phyloP scores from a whole-genome alignment of 257 asterid genomes.

The Nyctanthes arbortristis region DNA sequence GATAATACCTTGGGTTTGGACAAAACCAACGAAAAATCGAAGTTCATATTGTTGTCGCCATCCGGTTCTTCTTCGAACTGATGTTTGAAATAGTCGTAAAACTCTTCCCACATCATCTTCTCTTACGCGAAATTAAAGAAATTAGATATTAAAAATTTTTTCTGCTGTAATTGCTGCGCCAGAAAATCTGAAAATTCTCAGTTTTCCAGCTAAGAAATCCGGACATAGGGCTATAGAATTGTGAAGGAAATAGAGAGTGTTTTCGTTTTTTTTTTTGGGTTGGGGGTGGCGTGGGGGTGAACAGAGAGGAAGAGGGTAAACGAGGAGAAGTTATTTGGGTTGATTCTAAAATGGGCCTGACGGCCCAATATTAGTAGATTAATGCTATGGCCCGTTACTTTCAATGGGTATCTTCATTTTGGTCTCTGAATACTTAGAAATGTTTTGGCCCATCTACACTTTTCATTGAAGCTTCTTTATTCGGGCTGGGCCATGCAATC shows the following conservation, averaged over 20 bases:
- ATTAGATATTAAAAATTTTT: not conserved
- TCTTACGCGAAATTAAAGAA: not conserved
- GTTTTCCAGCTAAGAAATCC: not conserved
- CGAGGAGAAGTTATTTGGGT: too few species aligned
- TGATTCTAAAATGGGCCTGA: too few species aligned
- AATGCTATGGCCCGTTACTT: too few species aligned
- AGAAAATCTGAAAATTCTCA: not conserved
- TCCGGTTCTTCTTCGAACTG: constrained; percentile 37
- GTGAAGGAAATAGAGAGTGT: not conserved
- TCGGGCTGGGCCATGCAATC: too few species aligned
- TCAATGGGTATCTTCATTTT: too few species aligned
- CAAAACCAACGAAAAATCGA: constrained; percentile 62
- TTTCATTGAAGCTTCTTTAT: too few species aligned
- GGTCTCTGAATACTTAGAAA: too few species aligned
- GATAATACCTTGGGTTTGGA: constrained; percentile 67
- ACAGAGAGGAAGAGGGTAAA: too few species aligned
- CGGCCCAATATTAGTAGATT: too few species aligned
- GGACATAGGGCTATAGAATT: too few species aligned
- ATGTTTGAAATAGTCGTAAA: constrained; percentile 44
- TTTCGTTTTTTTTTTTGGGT: too few species aligned
- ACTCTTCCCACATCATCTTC: constrained; percentile 78
- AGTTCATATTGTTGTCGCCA: constrained; percentile 45
- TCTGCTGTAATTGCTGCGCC: not conserved
- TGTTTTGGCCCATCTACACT: too few species aligned
- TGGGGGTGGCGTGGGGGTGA: not conserved